These are phyloP conservation scores for Nicotiana sylvestris DNA, from an alignment of 257 asterid species.

Conservation along the genomic window DNA sequence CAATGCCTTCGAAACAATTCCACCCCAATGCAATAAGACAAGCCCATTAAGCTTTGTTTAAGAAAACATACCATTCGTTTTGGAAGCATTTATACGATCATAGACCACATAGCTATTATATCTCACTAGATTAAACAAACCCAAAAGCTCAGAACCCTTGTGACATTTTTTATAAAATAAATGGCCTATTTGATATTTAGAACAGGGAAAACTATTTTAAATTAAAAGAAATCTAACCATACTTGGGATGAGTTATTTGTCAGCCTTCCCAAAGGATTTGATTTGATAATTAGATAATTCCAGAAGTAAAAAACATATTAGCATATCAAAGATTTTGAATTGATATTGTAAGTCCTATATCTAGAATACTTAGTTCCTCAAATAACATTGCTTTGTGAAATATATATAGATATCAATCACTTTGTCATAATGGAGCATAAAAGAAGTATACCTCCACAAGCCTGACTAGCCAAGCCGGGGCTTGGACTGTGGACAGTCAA, in stretches of 20 bases:
- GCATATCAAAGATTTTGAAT: neutral
- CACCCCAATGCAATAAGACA: neutral
- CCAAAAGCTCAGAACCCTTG: neutral
- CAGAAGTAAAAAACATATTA: neutral
- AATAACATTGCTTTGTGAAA: neutral
- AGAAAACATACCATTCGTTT: neutral
- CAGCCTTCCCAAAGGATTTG: neutral
- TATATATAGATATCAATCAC: neutral
- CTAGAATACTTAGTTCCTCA: neutral
- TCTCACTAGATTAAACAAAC: neutral
- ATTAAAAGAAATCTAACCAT: neutral
- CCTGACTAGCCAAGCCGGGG: conserved; percentile 2
- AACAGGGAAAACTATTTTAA: neutral
- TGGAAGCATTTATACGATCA: neutral
- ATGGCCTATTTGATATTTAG: neutral
- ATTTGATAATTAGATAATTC: neutral
- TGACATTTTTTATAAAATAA: neutral
- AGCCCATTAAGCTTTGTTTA: neutral
- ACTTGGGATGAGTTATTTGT: neutral
- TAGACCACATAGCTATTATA: neutral
- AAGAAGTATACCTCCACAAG: conserved; percentile 2
- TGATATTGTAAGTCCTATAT: neutral
- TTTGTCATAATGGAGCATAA: neutral
- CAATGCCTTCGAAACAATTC: neutral
- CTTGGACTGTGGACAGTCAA: neutral